These are phyloP conservation scores for Globisporangium camurandrum DNA, from an alignment of 352 stramenopile genomes.

Conservation along the genomic window DNA sequence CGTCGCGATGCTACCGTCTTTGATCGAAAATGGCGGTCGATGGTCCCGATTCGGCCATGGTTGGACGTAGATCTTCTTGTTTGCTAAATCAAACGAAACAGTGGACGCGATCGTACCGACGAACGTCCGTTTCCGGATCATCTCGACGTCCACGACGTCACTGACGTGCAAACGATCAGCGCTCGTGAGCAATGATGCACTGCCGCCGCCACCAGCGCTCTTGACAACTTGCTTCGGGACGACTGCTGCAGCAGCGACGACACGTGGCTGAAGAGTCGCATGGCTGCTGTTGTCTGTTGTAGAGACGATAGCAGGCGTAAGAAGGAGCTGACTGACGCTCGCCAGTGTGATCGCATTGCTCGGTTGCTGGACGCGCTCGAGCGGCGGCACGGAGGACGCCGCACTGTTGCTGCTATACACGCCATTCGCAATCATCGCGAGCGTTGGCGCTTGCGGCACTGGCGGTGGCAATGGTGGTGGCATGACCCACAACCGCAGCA, in stretches of 20 bases:
- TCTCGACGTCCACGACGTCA: constrained; percentile 38
- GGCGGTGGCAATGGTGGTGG: neutral
- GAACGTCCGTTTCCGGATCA: constrained; percentile 65
- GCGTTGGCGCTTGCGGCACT: neutral
- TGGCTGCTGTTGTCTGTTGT: neutral
- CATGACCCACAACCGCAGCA: constrained; percentile 57
- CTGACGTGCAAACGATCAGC: constrained; percentile 27
- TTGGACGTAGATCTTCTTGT: constrained; percentile 56
- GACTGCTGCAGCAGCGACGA: constrained; percentile 18
- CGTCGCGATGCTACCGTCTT: constrained; percentile 37
- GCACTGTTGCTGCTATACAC: neutral
- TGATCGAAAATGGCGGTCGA: constrained; percentile 30
- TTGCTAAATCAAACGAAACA: constrained; percentile 35
- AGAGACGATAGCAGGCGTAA: neutral
- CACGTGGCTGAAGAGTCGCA: too few relatives aligned
- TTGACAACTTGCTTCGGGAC: constrained; percentile 25
- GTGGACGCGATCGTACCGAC: constrained; percentile 35
- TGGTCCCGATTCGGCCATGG: constrained; percentile 74
- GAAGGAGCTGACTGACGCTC: constrained; percentile 11
- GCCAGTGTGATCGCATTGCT: constrained; percentile 13
- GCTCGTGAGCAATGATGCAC: constrained; percentile 13
- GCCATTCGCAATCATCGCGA: neutral
- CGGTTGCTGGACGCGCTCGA: constrained; percentile 1
- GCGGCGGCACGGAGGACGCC: constrained; percentile 10
- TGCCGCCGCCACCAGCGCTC: constrained; percentile 6